Conservation (phyloP, 495 filamentous ascomycete species). For the Daldinia grandis region DNA sequence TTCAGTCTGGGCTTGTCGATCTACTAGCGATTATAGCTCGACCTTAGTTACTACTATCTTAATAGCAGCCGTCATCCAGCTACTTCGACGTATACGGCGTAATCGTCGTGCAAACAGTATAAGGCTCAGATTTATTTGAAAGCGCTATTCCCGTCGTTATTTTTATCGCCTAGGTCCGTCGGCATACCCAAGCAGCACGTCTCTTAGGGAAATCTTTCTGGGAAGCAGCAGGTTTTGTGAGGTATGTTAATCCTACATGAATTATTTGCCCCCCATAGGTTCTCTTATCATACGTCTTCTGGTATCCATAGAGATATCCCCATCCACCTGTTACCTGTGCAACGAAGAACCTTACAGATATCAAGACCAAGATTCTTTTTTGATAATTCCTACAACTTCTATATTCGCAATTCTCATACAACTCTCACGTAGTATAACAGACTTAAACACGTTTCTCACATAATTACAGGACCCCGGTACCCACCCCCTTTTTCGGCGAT, state of each 20-base stretch:
- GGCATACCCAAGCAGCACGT: background rate
- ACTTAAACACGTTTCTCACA: constrained; percentile 15
- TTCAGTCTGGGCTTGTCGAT: constrained; percentile 6
- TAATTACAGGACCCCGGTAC: constrained; percentile 6
- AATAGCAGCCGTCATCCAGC: background rate
- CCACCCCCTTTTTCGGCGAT: background rate
- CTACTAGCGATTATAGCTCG: background rate
- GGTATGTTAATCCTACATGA: constrained; percentile 11
- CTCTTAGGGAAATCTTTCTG: background rate
- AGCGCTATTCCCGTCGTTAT: background rate
- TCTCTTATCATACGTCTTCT: background rate
- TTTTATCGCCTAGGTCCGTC: background rate
- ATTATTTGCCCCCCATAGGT: background rate
- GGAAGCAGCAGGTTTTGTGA: constrained; percentile 19
- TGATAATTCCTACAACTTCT: no score
- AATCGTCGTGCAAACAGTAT: background rate
- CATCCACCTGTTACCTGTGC: background rate
- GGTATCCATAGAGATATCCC: background rate
- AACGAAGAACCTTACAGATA: constrained; percentile 6
- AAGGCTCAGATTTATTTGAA: background rate
- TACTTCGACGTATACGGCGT: background rate
- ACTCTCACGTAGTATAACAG: background rate
- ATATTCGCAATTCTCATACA: background rate
- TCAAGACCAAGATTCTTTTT: background rate
- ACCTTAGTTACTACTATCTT: background rate